Evolutionary conservation across 106 monocot species (phyloP).

Genomic region (Platanthera zijinensis): DNA sequence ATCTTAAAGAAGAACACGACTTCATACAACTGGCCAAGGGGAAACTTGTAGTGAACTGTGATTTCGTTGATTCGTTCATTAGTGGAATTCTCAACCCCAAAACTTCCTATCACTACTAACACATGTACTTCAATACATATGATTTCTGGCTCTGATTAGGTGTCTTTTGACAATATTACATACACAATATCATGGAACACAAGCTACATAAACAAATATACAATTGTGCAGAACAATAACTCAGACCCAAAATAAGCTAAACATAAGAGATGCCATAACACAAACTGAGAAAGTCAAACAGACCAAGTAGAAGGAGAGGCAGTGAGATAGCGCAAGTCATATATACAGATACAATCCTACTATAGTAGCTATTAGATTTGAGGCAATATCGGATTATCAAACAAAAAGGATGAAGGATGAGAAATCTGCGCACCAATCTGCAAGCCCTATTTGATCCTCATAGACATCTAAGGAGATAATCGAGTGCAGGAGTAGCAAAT

Average conservation of each 20-base stretch:
- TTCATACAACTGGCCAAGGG: too few relatives aligned
- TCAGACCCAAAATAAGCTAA: neutral
- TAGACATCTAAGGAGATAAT: constrained; percentile 38
- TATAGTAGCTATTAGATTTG: neutral
- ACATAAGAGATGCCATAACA: neutral
- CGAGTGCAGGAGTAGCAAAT: constrained; percentile 27
- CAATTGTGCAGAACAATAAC: neutral
- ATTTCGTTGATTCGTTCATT: too few relatives aligned
- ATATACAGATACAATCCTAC: neutral
- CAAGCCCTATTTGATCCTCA: constrained; percentile 92
- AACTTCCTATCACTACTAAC: too few relatives aligned
- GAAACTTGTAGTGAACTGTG: too few relatives aligned
- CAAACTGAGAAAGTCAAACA: neutral
- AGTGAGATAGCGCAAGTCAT: neutral
- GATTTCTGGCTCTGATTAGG: too few relatives aligned
- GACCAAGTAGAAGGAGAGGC: neutral
- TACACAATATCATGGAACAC: neutral
- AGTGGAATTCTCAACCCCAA: too few relatives aligned
- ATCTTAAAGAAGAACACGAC: too few relatives aligned
- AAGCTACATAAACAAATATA: neutral
- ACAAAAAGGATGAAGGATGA: neutral
- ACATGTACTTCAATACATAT: too few relatives aligned
- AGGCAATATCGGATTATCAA: neutral
- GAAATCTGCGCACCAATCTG: constrained; percentile 55
- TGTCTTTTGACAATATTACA: neutral